phyloP scores from a whole-genome alignment of 148 eudicot genomes.

The Talinum fruticosum region DNA sequence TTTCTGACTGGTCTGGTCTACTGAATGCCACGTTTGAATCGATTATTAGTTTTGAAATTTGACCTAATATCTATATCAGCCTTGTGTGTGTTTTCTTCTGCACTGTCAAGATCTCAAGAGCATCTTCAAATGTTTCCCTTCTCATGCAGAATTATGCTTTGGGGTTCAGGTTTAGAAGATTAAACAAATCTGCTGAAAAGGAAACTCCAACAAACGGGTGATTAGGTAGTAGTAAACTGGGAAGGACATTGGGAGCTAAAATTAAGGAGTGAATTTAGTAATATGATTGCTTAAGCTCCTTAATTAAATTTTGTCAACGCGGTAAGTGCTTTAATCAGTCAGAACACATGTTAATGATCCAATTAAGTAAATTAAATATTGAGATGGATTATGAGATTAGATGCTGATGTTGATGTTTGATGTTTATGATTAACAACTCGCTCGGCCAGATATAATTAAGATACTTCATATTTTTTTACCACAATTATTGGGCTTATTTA shows the following conservation, averaged over 20 bases:
- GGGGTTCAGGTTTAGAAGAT: neutral
- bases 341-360: neutral
- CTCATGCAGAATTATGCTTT: neutral
- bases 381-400: neutral
- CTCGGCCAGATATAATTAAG: neutral
- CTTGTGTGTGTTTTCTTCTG: no score
- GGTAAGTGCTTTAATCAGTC: neutral
- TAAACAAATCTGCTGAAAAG: conserved; percentile 1
- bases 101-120: no score
- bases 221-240: neutral
- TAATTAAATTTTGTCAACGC: neutral
- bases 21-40: no score
- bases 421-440: conserved; percentile 2
- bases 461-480: neutral
- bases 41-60: no score
- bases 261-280: neutral
- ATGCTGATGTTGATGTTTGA: neutral
- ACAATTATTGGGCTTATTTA: neutral
- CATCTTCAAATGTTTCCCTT: neutral
- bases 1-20: no score
- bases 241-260: neutral
- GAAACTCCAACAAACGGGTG: neutral
- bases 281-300: neutral
- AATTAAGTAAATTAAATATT: neutral
- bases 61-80: no score